Evolutionary conservation across 2,329 filamentous ascomycete species (phyloP), one percentile per base, ranked within the genome.

Genomic region (Teratosphaeria pseudoeucalypti): DNA sequence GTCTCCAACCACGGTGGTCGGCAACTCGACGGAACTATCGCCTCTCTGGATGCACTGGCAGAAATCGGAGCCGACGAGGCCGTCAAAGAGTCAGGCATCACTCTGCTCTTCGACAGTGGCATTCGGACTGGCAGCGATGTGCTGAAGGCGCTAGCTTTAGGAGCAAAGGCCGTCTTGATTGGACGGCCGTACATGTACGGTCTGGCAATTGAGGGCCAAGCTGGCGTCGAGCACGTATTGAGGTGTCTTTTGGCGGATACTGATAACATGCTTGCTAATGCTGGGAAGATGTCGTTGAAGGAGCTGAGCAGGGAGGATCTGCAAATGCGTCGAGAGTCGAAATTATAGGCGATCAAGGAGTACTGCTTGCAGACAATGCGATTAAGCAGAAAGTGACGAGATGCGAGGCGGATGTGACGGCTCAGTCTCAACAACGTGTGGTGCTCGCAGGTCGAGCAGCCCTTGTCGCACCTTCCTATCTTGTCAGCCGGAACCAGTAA

Each of bases 181-280:
- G 82, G 81, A 2, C 71, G 83, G 58, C 83, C 83, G 3, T 81
- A 78, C 19, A 77, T 85, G 11, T 85, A 84, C 66, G 82, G 82
- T 0, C 69, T 85, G 12, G 79, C 77, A 1, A 76, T 84, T 14
- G 78, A 75, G 2, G 83, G 84, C 3, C 76, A 80, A 63, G 73
- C 77, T 47, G 83, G 83, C 11, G 83, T 81, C 1, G 78, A 76
- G 60, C 62, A 69, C 58, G 65, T 65, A 27, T 19, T 65, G 49
- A 62, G 60, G 52, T 57, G 47, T 52, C 27, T 67, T 37, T 47
- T 65, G 16, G 64, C 58, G 3, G 64, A 66, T 54, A 53, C 61
- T 43, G 62, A 65, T 19, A 49, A 49, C n/a, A 19, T 10, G 43
- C 43, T 49, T n/a, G 43, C 43, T 19, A 49, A 49, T 49, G 43